Conservation (phyloP, 257 asterid species). For the Solanum bukasovii region DNA sequence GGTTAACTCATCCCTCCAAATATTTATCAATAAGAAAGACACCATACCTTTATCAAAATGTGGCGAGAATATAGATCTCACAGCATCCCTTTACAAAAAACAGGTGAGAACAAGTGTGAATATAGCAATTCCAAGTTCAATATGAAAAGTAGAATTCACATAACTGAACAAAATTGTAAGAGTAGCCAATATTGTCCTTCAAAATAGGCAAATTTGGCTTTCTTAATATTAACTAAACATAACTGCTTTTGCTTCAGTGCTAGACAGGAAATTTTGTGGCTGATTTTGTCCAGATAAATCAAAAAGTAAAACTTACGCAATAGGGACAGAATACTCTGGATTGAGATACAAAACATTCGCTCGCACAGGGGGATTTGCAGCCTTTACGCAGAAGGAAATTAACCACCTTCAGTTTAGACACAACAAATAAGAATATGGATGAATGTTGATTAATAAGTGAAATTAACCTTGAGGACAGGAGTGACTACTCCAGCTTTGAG, state of each 20-base stretch:
- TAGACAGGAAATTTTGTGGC: not conserved
- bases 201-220: not conserved
- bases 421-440: not conserved
- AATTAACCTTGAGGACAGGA: constrained; percentile 62
- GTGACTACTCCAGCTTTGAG: constrained; percentile 50
- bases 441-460: not conserved
- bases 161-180: not conserved
- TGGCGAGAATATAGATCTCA: constrained; percentile 44
- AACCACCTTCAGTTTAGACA: not conserved
- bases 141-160: not conserved
- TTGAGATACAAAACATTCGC: constrained; percentile 73
- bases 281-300: not conserved
- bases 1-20: not conserved
- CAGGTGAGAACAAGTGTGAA: constrained; percentile 13
- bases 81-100: constrained; percentile 55
- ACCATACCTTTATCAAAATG: constrained; percentile 62
- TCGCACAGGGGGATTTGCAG: constrained; percentile 84
- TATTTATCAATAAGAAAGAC: not conserved
- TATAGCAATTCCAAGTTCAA: not conserved
- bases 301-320: constrained; percentile 47
- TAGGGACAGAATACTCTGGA: constrained; percentile 57
- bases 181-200: not conserved
- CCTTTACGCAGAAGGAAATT: constrained; percentile 30
- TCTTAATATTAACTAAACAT: not conserved
- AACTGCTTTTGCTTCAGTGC: not conserved